Evolutionary conservation across 306 rosid species (phyloP), one percentile per base, ranked within the genome.

Genomic region (Prunus fruticosa): DNA sequence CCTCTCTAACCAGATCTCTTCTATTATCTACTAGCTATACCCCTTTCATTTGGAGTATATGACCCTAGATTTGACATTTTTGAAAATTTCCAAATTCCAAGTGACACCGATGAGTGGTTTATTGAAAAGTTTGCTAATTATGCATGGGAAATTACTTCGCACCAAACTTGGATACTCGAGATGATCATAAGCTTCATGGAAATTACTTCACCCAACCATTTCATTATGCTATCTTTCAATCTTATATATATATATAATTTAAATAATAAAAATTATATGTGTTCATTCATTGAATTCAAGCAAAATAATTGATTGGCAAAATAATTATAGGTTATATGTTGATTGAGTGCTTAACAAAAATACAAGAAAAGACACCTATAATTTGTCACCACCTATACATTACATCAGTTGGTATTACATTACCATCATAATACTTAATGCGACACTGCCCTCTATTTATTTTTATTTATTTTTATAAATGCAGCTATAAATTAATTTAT

Each of bases 401-500:
- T 62, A 25, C 62, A 71, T 67, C 11, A 82, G 79, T 45, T 52
- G 77, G 77, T 82, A 74, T 78, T 25, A 49, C 80, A 74, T 78
- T 61, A 63, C 74, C 18, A 78, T 82, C 82, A 27, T 62, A 22
- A n/a, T 6, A 13, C 1, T 23, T 7, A 41, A 63, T 60, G 3
- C 2, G 28, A 10, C 3, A 7, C 1, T 60, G 15, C 8, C 28
- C 43, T 38, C 43, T 38, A 56, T 20, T 56, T 11, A 60, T n/a
- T 23, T 52, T 38, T 38, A 20, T 20, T 56, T 11, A 25, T n/a
- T 23, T 52, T 38, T 38, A 1, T 6, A 38, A 38, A 38, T 38
- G 9, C 43, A 38, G 43, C 43, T 38, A 38, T 38, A 38, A 30
- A 47, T 68, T 68, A 50, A 30, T 32, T 71, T 11, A 30, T 32